Conservation (phyloP, 2,329 filamentous ascomycete genomes). For the Chaetomium globosum region DNA sequence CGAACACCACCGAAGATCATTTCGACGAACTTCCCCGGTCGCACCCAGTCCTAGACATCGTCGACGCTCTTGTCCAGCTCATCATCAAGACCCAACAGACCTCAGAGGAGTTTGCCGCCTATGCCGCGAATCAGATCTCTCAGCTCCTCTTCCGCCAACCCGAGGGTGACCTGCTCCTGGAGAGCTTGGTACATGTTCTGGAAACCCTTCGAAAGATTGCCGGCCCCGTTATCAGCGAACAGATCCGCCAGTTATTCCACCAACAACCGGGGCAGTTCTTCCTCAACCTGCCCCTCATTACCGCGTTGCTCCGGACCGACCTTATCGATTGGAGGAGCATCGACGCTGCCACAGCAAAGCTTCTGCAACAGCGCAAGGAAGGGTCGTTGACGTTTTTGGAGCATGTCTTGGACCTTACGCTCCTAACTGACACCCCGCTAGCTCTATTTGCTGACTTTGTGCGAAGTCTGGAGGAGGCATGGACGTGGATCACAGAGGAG, state of each 20-base stretch:
- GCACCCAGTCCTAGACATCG: constrained; percentile 62
- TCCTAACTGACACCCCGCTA: constrained; percentile 76
- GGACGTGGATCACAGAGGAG: constrained; percentile 77
- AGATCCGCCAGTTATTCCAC: constrained; percentile 59
- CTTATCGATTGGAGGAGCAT: constrained; percentile 66
- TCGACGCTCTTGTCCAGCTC: constrained; percentile 63
- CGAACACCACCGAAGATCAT: constrained; percentile 60
- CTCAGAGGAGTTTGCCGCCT: constrained; percentile 62
- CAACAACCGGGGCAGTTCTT: constrained; percentile 60
- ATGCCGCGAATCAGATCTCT: constrained; percentile 63
- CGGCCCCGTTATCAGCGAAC: constrained; percentile 56
- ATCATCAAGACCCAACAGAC: constrained; percentile 66
- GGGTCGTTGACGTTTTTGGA: constrained; percentile 78
- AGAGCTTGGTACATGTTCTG: constrained; percentile 64
- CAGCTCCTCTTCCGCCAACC: constrained; percentile 58
- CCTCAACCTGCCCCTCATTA: constrained; percentile 60
- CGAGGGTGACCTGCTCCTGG: constrained; percentile 60
- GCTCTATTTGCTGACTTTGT: constrained; percentile 85
- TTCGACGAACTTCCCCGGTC: constrained; percentile 61
- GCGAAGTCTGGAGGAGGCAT: constrained; percentile 77
- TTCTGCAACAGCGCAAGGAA: constrained; percentile 70
- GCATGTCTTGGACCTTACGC: constrained; percentile 73
- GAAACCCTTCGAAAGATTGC: constrained; percentile 63
- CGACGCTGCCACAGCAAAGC: constrained; percentile 72
- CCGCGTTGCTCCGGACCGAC: constrained; percentile 61